Evolutionary conservation across 768 basidiomycete species (phyloP), one percentile per base, ranked within the genome.

Genomic region (Podaxis mareebaensis): DNA sequence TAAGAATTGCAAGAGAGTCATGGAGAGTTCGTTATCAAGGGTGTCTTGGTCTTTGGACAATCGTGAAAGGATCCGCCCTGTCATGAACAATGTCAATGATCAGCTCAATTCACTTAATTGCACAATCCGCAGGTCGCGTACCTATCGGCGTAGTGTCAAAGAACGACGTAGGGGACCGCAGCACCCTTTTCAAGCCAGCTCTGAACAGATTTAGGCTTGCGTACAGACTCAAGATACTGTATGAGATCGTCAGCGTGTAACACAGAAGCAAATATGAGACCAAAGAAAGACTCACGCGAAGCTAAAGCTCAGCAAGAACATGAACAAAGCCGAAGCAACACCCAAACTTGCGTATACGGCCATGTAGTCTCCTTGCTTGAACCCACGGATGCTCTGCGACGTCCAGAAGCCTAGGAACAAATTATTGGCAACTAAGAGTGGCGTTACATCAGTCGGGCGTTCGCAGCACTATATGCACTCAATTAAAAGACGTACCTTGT

Each of bases 401-500:
- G 87, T 86, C 91, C 91, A 93, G 67, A 87, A 91, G 0, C 90
- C 90, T 20, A 93, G 79, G 76, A 89, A 85, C 3, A 93, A 71
- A 36, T 82, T 87, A 66, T 84, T 87, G 0, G 81, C 84, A 36
- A 92, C 89, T 84, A 59, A 22, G 38, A 3, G 36, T 6, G 33
- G 11, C 15, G 36, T 17, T 4, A 52, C 7, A 56, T 49, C 52
- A 54, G 38, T 26, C 33, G 7, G 22, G 7, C 5, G 24, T 1
- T 7, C 40, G 22, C 4, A 2, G 7, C 7, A n/a, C 11, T n/a
- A 17, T 20, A n/a, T 7, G 36, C 46, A 17, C 8, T 48, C 44
- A 15, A 4, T 10, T 12, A 24, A 36, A 11, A 33, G 4, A 54
- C 71, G 22, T 30, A 83, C 85, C 85, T 73, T 77, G 73, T 22